Evolutionary conservation across 225 moss, liverwort and hornwort genomes (phyloP).

Genomic region (Thuidium tamariscinum): DNA sequence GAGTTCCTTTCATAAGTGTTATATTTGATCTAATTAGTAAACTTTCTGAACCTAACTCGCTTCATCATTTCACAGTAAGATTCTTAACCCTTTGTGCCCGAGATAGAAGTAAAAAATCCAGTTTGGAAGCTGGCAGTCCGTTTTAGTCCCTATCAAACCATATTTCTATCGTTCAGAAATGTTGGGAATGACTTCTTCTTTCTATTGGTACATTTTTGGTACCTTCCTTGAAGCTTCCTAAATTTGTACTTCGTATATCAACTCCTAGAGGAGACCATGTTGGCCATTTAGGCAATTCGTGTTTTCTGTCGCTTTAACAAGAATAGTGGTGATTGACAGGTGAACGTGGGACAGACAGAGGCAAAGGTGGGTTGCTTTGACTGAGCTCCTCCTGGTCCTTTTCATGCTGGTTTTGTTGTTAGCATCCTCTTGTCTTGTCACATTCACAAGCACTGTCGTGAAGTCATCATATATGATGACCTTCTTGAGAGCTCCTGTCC

Average conservation of each 20-base stretch:
- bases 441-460: not conserved
- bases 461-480: not conserved
- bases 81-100: not conserved
- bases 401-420: conserved; percentile 11
- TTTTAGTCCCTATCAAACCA: not conserved
- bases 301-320: not conserved
- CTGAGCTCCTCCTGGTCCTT: conserved; percentile 5
- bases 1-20: conserved; percentile 1
- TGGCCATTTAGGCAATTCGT: not conserved
- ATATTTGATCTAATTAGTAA: not conserved
- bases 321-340: conserved; percentile 43
- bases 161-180: not conserved
- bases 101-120: not conserved
- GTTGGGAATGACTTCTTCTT: not conserved
- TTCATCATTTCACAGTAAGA: not conserved
- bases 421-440: not conserved
- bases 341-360: conserved; percentile 86
- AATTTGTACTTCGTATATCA: not conserved
- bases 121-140: not conserved
- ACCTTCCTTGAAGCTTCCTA: not conserved
- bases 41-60: not conserved
- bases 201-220: not conserved
- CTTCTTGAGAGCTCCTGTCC: not conserved
- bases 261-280: not conserved
- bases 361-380: conserved; percentile 70